These are phyloP conservation scores for Pythium coloratum DNA, from an alignment of 352 stramenopile genomes.

Conservation along the genomic window DNA sequence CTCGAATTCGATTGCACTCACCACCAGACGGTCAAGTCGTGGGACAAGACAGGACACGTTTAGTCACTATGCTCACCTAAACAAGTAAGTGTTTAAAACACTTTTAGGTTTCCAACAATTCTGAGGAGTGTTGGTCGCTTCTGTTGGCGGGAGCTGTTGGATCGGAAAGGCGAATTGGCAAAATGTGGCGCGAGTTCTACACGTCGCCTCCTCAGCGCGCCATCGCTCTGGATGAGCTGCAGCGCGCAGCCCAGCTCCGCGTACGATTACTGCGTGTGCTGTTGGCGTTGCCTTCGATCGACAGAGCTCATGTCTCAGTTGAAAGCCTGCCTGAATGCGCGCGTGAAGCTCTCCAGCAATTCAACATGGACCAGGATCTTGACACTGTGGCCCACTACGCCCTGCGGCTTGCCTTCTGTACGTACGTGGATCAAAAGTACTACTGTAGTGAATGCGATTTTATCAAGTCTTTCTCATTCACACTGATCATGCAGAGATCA, in stretches of 20 bases:
- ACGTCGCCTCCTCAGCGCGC: constrained; percentile 73
- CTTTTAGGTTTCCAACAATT: background rate
- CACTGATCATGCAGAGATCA: constrained; percentile 28
- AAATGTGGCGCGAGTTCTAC: constrained; percentile 69
- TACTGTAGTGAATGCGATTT: constrained; percentile 8
- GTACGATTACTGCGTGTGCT: constrained; percentile 46
- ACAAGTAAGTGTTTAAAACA: background rate
- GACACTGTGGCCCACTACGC: constrained; percentile 26
- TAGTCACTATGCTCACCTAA: background rate
- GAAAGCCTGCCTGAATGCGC: constrained; percentile 17
- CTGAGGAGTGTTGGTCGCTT: background rate
- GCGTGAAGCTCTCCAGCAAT: constrained; percentile 3
- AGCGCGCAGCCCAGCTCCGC: constrained; percentile 82
- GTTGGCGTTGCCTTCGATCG: background rate
- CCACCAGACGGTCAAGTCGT: background rate
- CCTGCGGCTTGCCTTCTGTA: constrained; percentile 25
- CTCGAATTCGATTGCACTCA: background rate
- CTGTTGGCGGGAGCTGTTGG: background rate
- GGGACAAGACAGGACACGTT: too few relatives aligned
- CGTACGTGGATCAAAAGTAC: constrained; percentile 17
- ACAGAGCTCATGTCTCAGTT: constrained; percentile 12
- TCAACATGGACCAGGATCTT: constrained; percentile 19
- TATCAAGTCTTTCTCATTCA: background rate
- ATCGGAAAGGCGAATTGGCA: background rate
- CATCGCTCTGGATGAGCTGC: constrained; percentile 94